phyloP scores from a whole-genome alignment of 1,284 basidiomycete genomes.

The Leccinum cinnamomeum region DNA sequence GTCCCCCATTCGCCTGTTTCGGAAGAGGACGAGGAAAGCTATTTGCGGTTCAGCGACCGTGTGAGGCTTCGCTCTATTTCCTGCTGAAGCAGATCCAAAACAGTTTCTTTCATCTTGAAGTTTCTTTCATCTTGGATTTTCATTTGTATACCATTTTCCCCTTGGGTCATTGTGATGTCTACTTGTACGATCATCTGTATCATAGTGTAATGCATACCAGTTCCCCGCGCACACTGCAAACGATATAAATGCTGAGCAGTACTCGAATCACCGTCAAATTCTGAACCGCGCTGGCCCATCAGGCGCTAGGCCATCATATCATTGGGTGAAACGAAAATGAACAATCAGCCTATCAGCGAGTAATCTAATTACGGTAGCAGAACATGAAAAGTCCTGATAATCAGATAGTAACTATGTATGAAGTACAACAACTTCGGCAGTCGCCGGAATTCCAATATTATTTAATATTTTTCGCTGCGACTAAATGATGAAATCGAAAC shows the following conservation, averaged over 20 bases:
- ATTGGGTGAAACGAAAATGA: neutral
- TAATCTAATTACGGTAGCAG: too few relatives aligned
- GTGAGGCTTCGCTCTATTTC: slow-evolving; percentile 18
- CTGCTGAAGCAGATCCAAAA: neutral
- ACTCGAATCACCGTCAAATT: neutral
- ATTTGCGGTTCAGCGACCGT: slow-evolving; percentile 8
- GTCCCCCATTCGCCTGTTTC: slow-evolving; percentile 19
- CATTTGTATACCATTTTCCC: neutral
- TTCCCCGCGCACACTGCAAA: neutral
- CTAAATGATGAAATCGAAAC: too few relatives aligned
- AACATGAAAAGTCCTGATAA: too few relatives aligned
- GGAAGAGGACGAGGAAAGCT: slow-evolving; percentile 17
- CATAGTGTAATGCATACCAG: neutral
- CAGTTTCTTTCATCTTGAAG: too few relatives aligned
- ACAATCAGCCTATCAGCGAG: neutral
- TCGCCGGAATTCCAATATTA: too few relatives aligned
- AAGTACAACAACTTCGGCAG: too few relatives aligned
- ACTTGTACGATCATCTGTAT: neutral
- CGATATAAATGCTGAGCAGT: neutral
- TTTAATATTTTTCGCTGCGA: too few relatives aligned
- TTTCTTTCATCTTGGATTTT: neutral
- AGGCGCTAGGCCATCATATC: neutral
- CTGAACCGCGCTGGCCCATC: neutral
- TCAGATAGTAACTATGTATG: too few relatives aligned
- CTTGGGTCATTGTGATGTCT: neutral